These are phyloP conservation scores for Extremus antarcticus DNA, from an alignment of 495 filamentous ascomycete species.

Conservation along the genomic window DNA sequence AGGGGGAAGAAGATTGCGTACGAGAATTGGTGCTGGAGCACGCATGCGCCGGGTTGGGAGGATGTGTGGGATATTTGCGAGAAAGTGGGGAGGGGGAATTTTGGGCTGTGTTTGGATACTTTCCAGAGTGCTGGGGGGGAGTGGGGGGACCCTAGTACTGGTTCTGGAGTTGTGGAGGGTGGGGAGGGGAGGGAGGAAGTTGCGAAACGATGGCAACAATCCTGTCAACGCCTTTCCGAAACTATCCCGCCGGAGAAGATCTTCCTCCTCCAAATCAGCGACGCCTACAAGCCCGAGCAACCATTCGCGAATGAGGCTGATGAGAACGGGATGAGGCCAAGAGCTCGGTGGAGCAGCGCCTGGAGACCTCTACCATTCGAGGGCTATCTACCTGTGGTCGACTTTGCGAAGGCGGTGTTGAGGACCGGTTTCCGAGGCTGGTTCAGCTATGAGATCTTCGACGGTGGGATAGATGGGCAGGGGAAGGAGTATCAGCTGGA, in stretches of 20 bases:
- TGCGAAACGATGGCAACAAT: conserved; percentile 38
- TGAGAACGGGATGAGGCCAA: conserved; percentile 42
- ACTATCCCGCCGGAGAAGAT: conserved; percentile 62
- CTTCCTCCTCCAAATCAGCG: conserved; percentile 64
- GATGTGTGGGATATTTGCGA: conserved; percentile 57
- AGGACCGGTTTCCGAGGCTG: conserved; percentile 60
- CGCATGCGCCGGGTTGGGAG: conserved; percentile 56
- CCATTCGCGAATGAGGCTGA: conserved; percentile 40
- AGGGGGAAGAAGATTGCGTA: conserved; percentile 55
- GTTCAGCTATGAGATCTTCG: conserved; percentile 70
- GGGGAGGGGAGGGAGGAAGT: conserved; percentile 32
- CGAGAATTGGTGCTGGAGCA: conserved; percentile 81
- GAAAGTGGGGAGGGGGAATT: conserved; percentile 49
- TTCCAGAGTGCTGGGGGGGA: conserved; percentile 70
- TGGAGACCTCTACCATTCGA: conserved; percentile 60
- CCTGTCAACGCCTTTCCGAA: conserved; percentile 42
- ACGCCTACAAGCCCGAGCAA: conserved; percentile 54
- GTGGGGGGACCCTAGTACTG: conserved; percentile 63
- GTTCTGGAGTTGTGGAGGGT: conserved; percentile 47
- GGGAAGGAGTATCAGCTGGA: conserved; percentile 49
- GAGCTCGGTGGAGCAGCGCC: conserved; percentile 61
- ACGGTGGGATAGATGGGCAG: conserved; percentile 48
- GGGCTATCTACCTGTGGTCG: conserved; percentile 59
- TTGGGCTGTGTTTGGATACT: conserved; percentile 71
- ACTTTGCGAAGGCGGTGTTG: conserved; percentile 55